Evolutionary conservation across 1,284 basidiomycete species (phyloP), one percentile per base, ranked within the genome.

Genomic region (Rhodotorula sp.): DNA sequence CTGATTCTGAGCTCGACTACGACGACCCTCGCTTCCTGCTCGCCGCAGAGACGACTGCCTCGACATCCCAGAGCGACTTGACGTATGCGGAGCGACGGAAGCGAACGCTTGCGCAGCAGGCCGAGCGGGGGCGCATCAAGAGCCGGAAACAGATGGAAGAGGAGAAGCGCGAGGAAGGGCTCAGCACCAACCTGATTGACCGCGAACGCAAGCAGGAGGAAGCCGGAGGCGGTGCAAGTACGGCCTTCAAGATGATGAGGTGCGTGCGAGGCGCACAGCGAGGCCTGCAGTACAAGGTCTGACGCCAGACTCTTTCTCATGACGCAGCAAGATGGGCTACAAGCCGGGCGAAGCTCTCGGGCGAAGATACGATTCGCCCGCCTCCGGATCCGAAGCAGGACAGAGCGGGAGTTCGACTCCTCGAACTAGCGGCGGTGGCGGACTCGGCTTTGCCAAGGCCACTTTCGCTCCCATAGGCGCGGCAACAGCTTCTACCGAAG

Each of bases 261-360:
- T 71, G 49, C 52, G 73, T 67, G 49, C 2, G 10, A 16, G 23
- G 38, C 38, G 10, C 10, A 12, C 10, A 43, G 38, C 38, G 38
- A 43, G 2, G 16, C n/a, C 19, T 58, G 60, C 28, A 23, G 58
- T 49, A 8, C n/a, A 3, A 19, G 10, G 14, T 34, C 16, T 18
- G 45, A 45, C 45, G 19, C 5, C 34, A 34, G 34, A 34, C 34
- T 34, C 31, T 31, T n/a, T 26, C 3, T 14, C 18, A 23, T 31
- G 15, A 21, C 14, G 28, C 28, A 59, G 57, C 38, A 59, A 59
- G 48, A 78, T 78, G 78, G 78, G 78, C 7, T 78, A 77, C 73
- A 76, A 69, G 56, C 78, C 78, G 2, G 78, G 78, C 19, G 72
- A 78, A 38, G 76, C 75, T 38, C 64, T 78, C n/a, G 78, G 78